These are phyloP conservation scores for Calocybe cyanea DNA, from an alignment of 768 basidiomycete genomes.

Conservation along the genomic window DNA sequence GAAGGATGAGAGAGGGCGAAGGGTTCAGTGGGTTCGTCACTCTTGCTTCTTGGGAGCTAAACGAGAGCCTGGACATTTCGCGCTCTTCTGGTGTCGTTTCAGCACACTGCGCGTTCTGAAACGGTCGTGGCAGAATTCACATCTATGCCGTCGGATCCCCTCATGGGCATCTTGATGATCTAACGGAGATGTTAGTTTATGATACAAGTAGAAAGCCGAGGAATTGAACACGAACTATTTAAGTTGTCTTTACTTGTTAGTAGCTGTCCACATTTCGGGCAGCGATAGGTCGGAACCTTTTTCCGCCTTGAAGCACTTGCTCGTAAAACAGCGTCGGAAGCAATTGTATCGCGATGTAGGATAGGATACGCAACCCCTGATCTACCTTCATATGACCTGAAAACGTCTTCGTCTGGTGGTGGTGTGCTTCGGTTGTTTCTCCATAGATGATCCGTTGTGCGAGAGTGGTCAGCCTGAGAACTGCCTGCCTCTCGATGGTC, in stretches of 20 bases:
- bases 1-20: too few relatives aligned
- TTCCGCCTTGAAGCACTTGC: conserved; percentile 16
- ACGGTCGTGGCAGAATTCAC: conserved; percentile 11
- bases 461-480: background rate
- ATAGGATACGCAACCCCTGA: conserved; percentile 8
- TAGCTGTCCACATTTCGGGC: conserved; percentile 8
- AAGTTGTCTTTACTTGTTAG: conserved; percentile 17
- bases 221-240: conserved; percentile 8
- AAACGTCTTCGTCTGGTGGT: conserved; percentile 6
- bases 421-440: background rate
- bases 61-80: conserved; percentile 13
- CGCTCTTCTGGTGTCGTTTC: conserved; percentile 17
- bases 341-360: conserved; percentile 15
- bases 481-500: background rate
- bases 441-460: conserved; percentile 3
- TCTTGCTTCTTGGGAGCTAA: background rate
- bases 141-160: conserved; percentile 12
- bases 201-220: background rate
- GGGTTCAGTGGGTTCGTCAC: conserved; percentile 1
- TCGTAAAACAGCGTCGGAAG: conserved; percentile 16
- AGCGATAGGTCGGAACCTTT: conserved; percentile 6
- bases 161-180: conserved; percentile 16
- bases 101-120: conserved; percentile 19
- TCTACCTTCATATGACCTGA: conserved; percentile 6
- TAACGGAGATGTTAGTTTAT: background rate